These are phyloP conservation scores for Chloris gayana DNA, from an alignment of 176 grass and related monocot species.

Conservation along the genomic window DNA sequence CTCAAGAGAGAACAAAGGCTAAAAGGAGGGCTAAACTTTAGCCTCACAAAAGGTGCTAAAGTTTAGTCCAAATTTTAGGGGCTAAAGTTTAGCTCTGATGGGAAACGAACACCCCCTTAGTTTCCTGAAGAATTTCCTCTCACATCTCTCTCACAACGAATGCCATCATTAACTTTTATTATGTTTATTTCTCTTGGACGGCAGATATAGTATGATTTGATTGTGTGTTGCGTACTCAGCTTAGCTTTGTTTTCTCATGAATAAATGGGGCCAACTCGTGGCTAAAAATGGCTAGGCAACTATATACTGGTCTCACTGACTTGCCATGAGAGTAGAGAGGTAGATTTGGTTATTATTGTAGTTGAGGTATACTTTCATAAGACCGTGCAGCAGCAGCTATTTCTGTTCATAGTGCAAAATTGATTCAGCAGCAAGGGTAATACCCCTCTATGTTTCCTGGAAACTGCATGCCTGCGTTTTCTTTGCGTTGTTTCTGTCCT, in stretches of 20 bases:
- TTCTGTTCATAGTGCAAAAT: neutral
- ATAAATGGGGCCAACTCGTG: neutral
- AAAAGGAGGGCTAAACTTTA: too few species aligned
- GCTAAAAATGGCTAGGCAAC: neutral
- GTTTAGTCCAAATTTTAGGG: too few species aligned
- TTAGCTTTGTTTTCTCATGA: conserved; percentile 32
- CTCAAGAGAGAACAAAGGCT: too few species aligned
- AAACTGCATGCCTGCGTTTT: neutral
- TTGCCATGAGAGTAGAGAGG: neutral
- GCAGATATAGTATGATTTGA: neutral
- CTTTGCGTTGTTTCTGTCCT: neutral
- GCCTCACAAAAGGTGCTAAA: too few species aligned
- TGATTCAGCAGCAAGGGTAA: neutral
- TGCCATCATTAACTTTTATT: neutral
- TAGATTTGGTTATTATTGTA: neutral
- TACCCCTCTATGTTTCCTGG: neutral
- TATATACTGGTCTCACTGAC: conserved; percentile 8
- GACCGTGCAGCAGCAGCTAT: neutral
- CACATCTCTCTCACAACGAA: conserved; percentile 17
- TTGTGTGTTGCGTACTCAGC: neutral
- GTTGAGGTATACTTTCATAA: neutral
- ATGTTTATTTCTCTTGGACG: neutral
- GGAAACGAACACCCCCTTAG: too few species aligned
- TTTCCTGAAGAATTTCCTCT: conserved; percentile 20
- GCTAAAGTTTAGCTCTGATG: too few species aligned